Evolutionary conservation across 2,329 filamentous ascomycete species (phyloP), one percentile per base, ranked within the genome.

Genomic region (Clarireedia sp.): DNA sequence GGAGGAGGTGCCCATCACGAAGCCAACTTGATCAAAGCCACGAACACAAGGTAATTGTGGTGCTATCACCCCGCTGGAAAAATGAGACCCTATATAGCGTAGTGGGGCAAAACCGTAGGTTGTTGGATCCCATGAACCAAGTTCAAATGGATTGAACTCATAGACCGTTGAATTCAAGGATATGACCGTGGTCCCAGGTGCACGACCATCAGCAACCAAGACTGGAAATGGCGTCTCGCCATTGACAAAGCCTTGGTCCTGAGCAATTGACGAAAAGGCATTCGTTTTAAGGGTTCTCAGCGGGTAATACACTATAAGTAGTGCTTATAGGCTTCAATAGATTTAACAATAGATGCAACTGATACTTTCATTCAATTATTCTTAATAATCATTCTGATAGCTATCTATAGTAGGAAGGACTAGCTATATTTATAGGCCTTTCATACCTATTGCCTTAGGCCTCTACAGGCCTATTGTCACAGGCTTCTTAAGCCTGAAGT

Each of bases 21-120:
- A 96, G 7, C 89, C 89, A 23, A 80, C 80, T 63, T 90, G 90
- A 71, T 96, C 91, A 60, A 90, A 90, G 0, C 91, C 91, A 6
- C 78, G 75, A 14, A 95, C 78, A 66, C 91, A 96, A 26, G 72
- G 68, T 43, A 79, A 78, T 55, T 76, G 68, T 12, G 73, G 67
- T 0, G 79, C 72, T 17, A 94, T 69, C 5, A 68, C 66, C 17
- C 89, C 89, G 6, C 72, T 75, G 41, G 75, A 78, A 68, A 91
- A 90, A 61, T 83, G 83, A 2, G 87, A 88, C 2, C 88, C 89
- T 2, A 91, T 69, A 62, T 85, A 91, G 58, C 82, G 72, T 5
- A 86, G 72, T 1, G 88, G 87, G 0, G 79, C 84, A 63, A 90
- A 92, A 4, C 80, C 87, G 62, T 76, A 85, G 4, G 87, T 72